These are phyloP conservation scores for Brasenia schreberi DNA, from an alignment of 164 flowering plant genomes.

Conservation along the genomic window DNA sequence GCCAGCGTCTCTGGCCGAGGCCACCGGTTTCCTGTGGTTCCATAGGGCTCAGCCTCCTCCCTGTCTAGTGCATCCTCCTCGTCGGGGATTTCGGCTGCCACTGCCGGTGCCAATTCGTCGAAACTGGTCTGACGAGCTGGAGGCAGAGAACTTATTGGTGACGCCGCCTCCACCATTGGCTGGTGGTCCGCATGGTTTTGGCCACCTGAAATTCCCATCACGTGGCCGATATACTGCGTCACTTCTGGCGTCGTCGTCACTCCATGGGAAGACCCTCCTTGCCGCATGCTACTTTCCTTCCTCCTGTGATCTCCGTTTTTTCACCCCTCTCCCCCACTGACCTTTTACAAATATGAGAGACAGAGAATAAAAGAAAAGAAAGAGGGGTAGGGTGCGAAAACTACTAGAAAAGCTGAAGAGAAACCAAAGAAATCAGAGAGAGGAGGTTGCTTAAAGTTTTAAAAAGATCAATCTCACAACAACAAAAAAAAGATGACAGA, in stretches of 20 bases:
- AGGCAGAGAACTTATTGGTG: slow-evolving; percentile 36
- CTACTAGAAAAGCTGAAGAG: slow-evolving; percentile 1
- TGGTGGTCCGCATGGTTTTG: not conserved
- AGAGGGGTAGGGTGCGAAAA: slow-evolving; percentile 10
- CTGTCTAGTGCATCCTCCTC: slow-evolving; percentile 24
- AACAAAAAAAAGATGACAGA: slow-evolving; percentile 6
- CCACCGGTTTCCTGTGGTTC: slow-evolving; percentile 52
- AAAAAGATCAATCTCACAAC: slow-evolving; percentile 7
- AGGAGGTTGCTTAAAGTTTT: slow-evolving; percentile 2
- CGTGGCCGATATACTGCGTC: slow-evolving; percentile 11
- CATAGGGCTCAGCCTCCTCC: slow-evolving; percentile 26
- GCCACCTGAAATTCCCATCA: slow-evolving; percentile 9
- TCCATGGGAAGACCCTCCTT: slow-evolving; percentile 32
- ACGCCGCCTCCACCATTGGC: slow-evolving; percentile 20
- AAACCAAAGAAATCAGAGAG: slow-evolving; percentile 2
- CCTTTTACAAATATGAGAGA: not conserved
- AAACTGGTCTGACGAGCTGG: slow-evolving; percentile 17
- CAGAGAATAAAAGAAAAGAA: not conserved
- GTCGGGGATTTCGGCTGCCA: slow-evolving; percentile 8
- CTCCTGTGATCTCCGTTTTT: not conserved
- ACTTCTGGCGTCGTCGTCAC: slow-evolving; percentile 24
- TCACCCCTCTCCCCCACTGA: not conserved
- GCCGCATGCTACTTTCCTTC: slow-evolving; percentile 18
- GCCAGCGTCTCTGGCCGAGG: slow-evolving; percentile 87
- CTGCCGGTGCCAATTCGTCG: slow-evolving; percentile 23